A percentile compares a stretch with the other conserved stretches of the same genome.
Conservation (phyloP, 208 protist genomes). For the Trypanosoma scelopori region DNA sequence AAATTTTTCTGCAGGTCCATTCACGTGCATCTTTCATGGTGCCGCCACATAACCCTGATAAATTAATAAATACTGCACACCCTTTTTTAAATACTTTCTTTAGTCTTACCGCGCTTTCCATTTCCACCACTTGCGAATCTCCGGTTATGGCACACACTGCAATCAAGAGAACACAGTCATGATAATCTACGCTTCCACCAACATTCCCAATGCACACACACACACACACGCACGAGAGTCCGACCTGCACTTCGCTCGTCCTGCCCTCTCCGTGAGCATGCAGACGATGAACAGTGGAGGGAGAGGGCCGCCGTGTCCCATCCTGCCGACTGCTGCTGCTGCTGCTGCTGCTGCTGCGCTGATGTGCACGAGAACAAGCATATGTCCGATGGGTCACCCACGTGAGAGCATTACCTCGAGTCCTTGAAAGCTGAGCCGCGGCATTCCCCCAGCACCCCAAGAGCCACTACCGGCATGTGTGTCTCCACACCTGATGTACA, state of each 20-base stretch:
- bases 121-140: no score
- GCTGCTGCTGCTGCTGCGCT: no score
- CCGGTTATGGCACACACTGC: no score
- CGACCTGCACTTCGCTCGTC: conserved; percentile 53
- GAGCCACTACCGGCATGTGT: background rate
- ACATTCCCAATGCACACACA: background rate
- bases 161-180: background rate
- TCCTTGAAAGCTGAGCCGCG: conserved; percentile 23
- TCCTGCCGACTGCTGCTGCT: background rate
- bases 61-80: no score
- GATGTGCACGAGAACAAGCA: conserved; percentile 31
- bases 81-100: no score
- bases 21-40: no score
- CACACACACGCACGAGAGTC: background rate
- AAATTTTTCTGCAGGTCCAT: no score
- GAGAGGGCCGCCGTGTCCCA: background rate
- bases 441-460: background rate
- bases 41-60: no score
- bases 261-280: conserved; percentile 26
- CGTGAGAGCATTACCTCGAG: conserved; percentile 28
- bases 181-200: no score
- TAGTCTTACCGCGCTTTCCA: no score
- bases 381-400: conserved; percentile 27
- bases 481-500: conserved; percentile 9
- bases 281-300: conserved; percentile 32